A percentile compares a stretch with the other conserved stretches of the same genome.
Conservation (phyloP, 495 filamentous ascomycete genomes). For the Physcia stellaris region DNA sequence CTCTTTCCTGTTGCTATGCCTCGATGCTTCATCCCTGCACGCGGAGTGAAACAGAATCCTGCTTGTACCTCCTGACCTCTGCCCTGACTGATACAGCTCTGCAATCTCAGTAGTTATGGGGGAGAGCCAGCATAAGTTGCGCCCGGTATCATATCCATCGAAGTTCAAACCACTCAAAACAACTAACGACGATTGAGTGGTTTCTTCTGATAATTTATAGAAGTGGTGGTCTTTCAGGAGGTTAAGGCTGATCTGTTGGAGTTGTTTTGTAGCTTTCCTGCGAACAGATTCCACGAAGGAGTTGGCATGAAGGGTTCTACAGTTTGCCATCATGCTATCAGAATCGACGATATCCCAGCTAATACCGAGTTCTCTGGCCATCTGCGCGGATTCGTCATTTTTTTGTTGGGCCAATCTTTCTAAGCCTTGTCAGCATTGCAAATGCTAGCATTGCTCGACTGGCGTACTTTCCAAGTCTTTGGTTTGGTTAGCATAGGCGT, state of each 20-base stretch:
- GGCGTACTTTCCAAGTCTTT: neutral
- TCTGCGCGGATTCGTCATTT: neutral
- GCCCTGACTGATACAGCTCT: neutral
- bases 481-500: neutral
- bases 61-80: neutral
- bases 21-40: neutral
- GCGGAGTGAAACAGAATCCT: slow-evolving; percentile 1
- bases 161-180: neutral
- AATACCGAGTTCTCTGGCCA: neutral
- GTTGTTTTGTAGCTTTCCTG: neutral
- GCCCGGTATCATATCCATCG: neutral
- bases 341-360: neutral
- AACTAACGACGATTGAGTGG: neutral
- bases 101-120: neutral
- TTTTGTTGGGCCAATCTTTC: neutral
- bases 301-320: neutral
- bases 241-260: slow-evolving; percentile 2
- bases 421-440: neutral
- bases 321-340: neutral
- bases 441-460: neutral
- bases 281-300: neutral
- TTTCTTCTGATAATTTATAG: neutral
- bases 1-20: neutral
- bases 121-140: neutral
- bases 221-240: neutral